Evolutionary conservation across 805 yeast species (phyloP), one percentile per base, ranked within the genome.

Genomic region (Candida manassasensis): DNA sequence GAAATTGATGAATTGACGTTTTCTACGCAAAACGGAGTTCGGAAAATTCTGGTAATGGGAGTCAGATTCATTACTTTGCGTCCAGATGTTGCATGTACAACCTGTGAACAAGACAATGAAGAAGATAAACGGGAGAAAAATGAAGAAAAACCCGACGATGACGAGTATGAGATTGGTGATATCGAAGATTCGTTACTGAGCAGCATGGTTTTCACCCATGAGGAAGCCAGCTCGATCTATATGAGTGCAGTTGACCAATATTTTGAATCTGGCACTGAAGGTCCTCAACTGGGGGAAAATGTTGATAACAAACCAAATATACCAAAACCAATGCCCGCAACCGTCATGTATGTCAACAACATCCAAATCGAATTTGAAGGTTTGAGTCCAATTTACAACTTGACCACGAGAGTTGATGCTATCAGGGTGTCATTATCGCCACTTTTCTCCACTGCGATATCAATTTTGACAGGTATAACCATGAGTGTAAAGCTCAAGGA

Each of bases 191-290:
- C 75, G n/a, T 50, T 79, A 38, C 53, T 69, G 53, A 71, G 70
- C 24, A 80, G 87, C 47, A 71, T 76, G 59, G 63, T 79, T 24
- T 81, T 79, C 50, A 77, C 90, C 1, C 81, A 76, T 36, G 78
- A 74, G 34, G 83, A 81, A 37, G 82, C 85, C 1, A 70, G 77
- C 31, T 79, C 88, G 3, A 70, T 85, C 13, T 86, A 84, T 51
- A 78, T 84, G 89, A 84, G 94, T 56, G 94, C 95, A 2, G 66
- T 81, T 8, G 77, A 85, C 0, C 69, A 73, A 33, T 51, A 76
- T 2, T 60, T 69, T 32, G 53, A 45, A 36, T 45, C 45, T 6
- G 36, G 37, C 14, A 26, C 22, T 10, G 27, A 16, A 24, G 26
- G 21, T 13, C 34, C 22, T 14, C 27, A 16, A 19, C 29, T 18